phyloP scores from a whole-genome alignment of 78 protist species.

The Parvularia atlantis region DNA sequence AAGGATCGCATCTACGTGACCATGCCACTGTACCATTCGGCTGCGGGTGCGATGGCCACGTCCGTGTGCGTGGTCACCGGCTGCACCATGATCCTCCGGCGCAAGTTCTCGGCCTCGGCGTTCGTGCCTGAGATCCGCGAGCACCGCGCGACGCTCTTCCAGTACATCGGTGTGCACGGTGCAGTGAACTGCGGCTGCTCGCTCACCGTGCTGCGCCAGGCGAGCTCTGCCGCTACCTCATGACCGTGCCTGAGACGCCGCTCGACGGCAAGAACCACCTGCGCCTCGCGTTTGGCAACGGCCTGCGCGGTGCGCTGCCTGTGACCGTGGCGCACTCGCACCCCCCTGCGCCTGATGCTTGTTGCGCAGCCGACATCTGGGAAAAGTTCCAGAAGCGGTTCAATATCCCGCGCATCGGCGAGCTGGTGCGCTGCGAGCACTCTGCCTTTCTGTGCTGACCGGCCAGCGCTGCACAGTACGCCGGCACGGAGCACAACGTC shows the following conservation, averaged over 20 bases:
- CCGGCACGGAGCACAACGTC: conserved; percentile 32
- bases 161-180: no score
- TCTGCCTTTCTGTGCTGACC: no score
- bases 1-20: conserved; percentile 17
- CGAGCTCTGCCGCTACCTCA: conserved; percentile 39
- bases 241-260: conserved; percentile 1
- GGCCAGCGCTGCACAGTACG: no score
- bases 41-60: conserved; percentile 3
- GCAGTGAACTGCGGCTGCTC: no score
- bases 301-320: no score
- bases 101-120: no score
- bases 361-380: conserved; percentile 58
- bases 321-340: no score
- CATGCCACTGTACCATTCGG: conserved; percentile 40
- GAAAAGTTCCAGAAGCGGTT: conserved; percentile 2
- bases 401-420: conserved; percentile 10
- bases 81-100: not conserved
- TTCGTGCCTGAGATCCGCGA: conserved; percentile 2
- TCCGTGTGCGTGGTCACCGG: not conserved
- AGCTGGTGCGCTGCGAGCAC: no score
- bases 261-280: conserved; percentile 8
- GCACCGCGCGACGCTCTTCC: conserved; percentile 14
- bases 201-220: no score
- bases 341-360: no score
- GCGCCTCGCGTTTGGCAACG: conserved; percentile 50